phyloP scores from a whole-genome alignment of 768 basidiomycete species.

The Podaxis rugospora region DNA sequence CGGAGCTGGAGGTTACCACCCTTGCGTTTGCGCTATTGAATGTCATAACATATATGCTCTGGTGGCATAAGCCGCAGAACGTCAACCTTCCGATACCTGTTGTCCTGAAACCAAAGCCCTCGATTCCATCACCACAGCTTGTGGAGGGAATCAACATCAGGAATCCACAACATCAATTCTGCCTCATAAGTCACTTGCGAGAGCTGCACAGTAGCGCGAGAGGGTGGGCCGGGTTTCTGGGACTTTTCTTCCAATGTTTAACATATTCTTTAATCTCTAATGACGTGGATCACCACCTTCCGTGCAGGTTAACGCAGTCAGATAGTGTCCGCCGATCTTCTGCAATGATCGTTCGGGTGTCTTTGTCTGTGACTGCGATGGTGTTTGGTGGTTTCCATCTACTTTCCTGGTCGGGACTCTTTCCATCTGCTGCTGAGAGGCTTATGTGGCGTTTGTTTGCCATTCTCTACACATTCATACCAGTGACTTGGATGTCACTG shows the following conservation, averaged over 20 bases:
- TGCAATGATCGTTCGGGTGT: background rate
- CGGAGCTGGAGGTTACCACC: background rate
- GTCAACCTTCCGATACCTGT: background rate
- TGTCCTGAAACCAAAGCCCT: background rate
- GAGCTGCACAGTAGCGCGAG: background rate
- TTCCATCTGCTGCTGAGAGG: background rate
- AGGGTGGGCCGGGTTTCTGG: background rate
- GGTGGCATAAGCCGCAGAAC: slow-evolving; percentile 8
- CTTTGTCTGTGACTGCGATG: background rate
- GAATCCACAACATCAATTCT: background rate
- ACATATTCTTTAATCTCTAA: background rate
- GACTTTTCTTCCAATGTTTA: background rate
- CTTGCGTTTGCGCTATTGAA: slow-evolving; percentile 4
- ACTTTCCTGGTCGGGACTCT: background rate
- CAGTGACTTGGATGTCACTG: background rate
- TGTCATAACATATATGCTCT: slow-evolving; percentile 2
- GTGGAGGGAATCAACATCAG: background rate
- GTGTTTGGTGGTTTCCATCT: background rate
- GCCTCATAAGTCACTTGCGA: background rate
- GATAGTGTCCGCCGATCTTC: background rate
- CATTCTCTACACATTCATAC: background rate
- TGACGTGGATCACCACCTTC: background rate
- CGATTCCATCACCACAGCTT: no score
- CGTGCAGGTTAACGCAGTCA: background rate
- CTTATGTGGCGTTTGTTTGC: background rate